Base-by-base conservation (phyloP, 495 filamentous ascomycete species). In the Penicillium alfredii region DNA sequence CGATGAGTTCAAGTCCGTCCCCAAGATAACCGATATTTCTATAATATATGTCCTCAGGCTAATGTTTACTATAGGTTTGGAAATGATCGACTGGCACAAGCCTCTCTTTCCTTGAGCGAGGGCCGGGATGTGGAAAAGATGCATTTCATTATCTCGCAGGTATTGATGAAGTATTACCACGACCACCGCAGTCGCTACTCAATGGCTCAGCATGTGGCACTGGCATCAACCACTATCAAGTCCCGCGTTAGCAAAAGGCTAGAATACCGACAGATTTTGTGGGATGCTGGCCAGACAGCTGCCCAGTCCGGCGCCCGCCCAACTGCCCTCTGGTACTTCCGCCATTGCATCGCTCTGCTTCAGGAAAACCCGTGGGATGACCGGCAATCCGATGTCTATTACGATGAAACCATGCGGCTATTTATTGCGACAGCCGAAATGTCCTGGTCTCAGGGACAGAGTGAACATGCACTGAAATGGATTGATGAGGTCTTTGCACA, bases 81-180 rank as follows among this genome's bases (percentile, higher is more conserved):
- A 20, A 87, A 95, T 56, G 88, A 95, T 56, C 74, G 87, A 25
- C 86, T 90, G 52, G 68, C 86, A 20, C 78, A 81, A 56, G 87
- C 86, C 16, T 80, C 86, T 8, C 67, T 75, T n/a, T 61, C 66
- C 2, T 64, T 94, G 35, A 77, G 71, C 24, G 81, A 88, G 61
- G 80, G 76, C 42, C 61, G 61, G 16, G 76, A 84, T 38, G 65
- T 75, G 14, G 63, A 76, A 33, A 81, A 80, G 50, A 94, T 94
- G 88, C 87, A 95, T 59, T 94, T 86, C 42, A 73, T 85, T 26
- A 83, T 94, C 38, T 84, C 85, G 0, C 79, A 85, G 47, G 81
- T 76, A 0, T 74, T 93, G 47, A 76, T 87, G 59, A 81, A 84
- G 38, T 76, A 86, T 44, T 73, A 77, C 35, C 63, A 70, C 26